Base-by-base conservation (phyloP, 129 eudicot genomes). In the Centaurea solstitialis region DNA sequence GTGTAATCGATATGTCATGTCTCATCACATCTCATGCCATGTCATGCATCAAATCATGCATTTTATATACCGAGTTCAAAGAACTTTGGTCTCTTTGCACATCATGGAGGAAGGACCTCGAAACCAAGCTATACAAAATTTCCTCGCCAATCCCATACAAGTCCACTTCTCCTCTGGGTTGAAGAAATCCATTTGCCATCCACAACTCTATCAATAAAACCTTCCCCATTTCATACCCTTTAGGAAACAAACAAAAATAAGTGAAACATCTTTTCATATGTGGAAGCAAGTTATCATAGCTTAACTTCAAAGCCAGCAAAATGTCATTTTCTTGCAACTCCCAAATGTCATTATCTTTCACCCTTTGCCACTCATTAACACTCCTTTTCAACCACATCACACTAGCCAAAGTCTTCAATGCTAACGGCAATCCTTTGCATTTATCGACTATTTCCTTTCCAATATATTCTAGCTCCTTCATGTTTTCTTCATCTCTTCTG, bases 1-100 rank as follows among this genome's bases (percentile, higher is more conserved):
- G 30, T 26, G 30, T 26, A 26, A 26, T 26, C 30, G 30, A 26
- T 26, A 26, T 26, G 30, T 26, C 30, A 50, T 50, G 61, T 50
- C 61, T 50, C 61, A 50, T 50, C 61, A 50, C 61, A 50, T 50
- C 4, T 50, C 61, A 6, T 0, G 91, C 88, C 30, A 87, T 74
- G 70, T 87, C 91, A 45, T 87, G 79, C 59, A 84, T 65, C 26
- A 87, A 84, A 73, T 84, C 86, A 41, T 87, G 88, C 84, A 87
- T 81, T 70, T 73, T 75, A 37, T 57, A 81, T 21, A 11, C 75
- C 79, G 71, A 79, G 78, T 47, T 47, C 59, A 47, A 11, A n/a
- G 59, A 47, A 47, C 3, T 0, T 12, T 5, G 15, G 47, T 50
- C 69, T 26, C 2, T 26, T 10, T 37, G n/a, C 39, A 37, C 62